Evolutionary conservation across 164 flowering plant genomes (phyloP).

Genomic region (Magnolia kwangsiensis): DNA sequence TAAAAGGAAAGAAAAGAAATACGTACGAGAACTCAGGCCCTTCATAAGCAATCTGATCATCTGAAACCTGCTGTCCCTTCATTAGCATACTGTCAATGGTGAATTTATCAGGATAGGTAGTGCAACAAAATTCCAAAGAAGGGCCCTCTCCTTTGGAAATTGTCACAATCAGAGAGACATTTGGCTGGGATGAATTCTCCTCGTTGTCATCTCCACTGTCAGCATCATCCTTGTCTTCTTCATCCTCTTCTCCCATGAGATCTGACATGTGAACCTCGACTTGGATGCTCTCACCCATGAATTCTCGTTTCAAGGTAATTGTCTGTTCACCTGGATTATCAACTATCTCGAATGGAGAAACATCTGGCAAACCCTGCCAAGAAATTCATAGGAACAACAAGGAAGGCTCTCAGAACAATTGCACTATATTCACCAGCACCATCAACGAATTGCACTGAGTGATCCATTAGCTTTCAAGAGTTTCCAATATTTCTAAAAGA

Average conservation of each 20-base stretch:
- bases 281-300: conserved; percentile 20
- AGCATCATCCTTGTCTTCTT: conserved; percentile 7
- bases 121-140: conserved; percentile 22
- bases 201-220: conserved; percentile 15
- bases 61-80: conserved; percentile 13
- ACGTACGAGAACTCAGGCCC: conserved; percentile 31
- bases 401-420: neutral
- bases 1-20: neutral
- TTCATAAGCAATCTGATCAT: conserved; percentile 17
- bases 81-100: conserved; percentile 19
- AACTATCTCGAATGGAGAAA: conserved; percentile 25
- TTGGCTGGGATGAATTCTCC: neutral
- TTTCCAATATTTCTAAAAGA: too few relatives aligned
- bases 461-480: too few relatives aligned
- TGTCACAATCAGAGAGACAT: conserved; percentile 20
- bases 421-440: too few relatives aligned
- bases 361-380: conserved; percentile 20
- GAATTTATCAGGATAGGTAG: conserved; percentile 13
- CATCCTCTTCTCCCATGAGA: conserved; percentile 14
- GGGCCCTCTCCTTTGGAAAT: conserved; percentile 25
- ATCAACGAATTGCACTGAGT: too few relatives aligned
- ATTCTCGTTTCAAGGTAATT: conserved; percentile 22
- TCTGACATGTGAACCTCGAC: conserved; percentile 25
- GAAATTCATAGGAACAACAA: neutral
- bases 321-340: conserved; percentile 29